A percentile compares a stretch with the other conserved stretches of the same genome.
Conservation (phyloP, 257 asterid species). For the Capsicum chinense region DNA sequence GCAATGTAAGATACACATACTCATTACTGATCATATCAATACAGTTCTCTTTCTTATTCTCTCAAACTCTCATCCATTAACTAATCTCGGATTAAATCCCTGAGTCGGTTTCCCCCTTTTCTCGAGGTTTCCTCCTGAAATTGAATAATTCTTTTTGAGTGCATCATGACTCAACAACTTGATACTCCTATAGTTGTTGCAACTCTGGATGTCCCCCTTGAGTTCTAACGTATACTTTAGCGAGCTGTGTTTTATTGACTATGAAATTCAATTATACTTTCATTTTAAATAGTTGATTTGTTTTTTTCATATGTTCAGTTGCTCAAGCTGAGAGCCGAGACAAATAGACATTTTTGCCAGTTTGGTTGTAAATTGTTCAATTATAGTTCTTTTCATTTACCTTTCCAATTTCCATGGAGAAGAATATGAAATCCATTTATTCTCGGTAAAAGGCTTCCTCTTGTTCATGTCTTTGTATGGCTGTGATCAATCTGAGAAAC, state of each 20-base stretch:
- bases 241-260: slow-evolving; percentile 40
- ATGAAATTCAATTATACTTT: slow-evolving; percentile 33
- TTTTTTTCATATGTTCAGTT: slow-evolving; percentile 33
- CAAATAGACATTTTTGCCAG: slow-evolving; percentile 24
- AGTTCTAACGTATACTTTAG: slow-evolving; percentile 40
- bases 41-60: too few relatives aligned
- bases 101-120: too few relatives aligned
- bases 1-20: too few relatives aligned
- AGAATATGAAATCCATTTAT: slow-evolving; percentile 11
- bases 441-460: slow-evolving; percentile 19
- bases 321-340: slow-evolving; percentile 26
- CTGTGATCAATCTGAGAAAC: background rate
- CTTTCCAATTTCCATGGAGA: slow-evolving; percentile 25
- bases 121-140: too few relatives aligned
- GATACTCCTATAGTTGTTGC: too few relatives aligned
- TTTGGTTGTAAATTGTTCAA: slow-evolving; percentile 39
- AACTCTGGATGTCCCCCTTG: background rate
- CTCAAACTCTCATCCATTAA: too few relatives aligned
- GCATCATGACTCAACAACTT: too few relatives aligned
- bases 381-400: slow-evolving; percentile 20
- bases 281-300: slow-evolving; percentile 36
- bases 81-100: too few relatives aligned
- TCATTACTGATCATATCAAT: too few relatives aligned
- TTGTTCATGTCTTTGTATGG: slow-evolving; percentile 6
- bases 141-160: too few relatives aligned